Percentiles rank a stretch among this genome's conserved stretches.
Conservation (phyloP, 352 stramenopile genomes). For the Plasmopara muralis region DNA sequence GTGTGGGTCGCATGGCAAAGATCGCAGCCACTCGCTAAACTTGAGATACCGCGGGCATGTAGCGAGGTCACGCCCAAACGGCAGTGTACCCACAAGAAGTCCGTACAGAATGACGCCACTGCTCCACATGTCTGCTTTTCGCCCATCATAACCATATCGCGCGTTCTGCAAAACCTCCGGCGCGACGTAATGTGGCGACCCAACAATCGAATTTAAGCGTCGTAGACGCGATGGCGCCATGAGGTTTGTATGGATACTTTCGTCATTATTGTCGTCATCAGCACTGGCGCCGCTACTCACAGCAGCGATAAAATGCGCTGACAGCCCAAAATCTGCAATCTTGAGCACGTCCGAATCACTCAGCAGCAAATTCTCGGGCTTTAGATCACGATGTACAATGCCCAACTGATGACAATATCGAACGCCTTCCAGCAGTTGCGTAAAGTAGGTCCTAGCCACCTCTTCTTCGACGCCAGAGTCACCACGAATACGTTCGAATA, state of each 20-base stretch:
- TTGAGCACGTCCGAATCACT: constrained; percentile 89
- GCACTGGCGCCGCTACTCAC: constrained; percentile 54
- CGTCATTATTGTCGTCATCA: constrained; percentile 28
- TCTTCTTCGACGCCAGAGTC: constrained; percentile 76
- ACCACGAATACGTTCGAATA: constrained; percentile 91
- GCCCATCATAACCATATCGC: constrained; percentile 86
- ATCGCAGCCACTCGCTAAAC: constrained; percentile 89
- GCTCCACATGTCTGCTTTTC: constrained; percentile 92
- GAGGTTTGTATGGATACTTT: constrained; percentile 15
- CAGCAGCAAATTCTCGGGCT: constrained; percentile 95
- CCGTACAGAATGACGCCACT: constrained; percentile 92
- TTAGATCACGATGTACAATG: constrained; percentile 94
- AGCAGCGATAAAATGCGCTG: constrained; percentile 84
- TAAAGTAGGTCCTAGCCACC: constrained; percentile 83
- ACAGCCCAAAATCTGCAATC: constrained; percentile 94
- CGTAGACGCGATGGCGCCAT: constrained; percentile 52
- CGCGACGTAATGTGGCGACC: constrained; percentile 95
- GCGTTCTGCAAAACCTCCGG: constrained; percentile 92
- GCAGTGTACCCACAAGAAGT: constrained; percentile 88
- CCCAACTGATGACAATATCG: constrained; percentile 88
- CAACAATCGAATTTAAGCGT: constrained; percentile 93
- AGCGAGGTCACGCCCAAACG: constrained; percentile 93
- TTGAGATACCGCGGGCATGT: constrained; percentile 92
- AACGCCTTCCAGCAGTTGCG: constrained; percentile 84
- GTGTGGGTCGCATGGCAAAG: constrained; percentile 50